These are phyloP conservation scores for Sanghuangporus baumii DNA, from an alignment of 1,284 basidiomycete genomes.

Conservation along the genomic window DNA sequence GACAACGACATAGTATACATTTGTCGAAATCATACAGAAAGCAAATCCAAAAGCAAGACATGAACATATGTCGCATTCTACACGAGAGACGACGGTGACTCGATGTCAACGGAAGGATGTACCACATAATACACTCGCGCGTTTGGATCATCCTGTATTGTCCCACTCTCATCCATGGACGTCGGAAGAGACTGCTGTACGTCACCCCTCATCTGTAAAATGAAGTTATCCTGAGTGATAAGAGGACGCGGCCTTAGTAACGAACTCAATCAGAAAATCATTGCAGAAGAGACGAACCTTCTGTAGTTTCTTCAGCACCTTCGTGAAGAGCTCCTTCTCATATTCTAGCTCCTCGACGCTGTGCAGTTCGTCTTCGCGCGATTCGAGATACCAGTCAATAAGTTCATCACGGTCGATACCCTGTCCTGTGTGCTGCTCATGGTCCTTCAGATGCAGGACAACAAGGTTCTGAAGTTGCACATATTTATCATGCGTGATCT, in stretches of 20 bases:
- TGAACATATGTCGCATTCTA: slow-evolving; percentile 2
- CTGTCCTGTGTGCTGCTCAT: slow-evolving; percentile 71
- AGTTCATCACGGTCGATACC: slow-evolving; percentile 88
- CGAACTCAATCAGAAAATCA: not conserved
- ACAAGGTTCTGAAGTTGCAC: slow-evolving; percentile 87
- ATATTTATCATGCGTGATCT: slow-evolving; percentile 95
- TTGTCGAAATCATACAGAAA: not conserved
- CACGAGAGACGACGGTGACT: slow-evolving; percentile 35
- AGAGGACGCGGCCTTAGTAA: slow-evolving; percentile 7
- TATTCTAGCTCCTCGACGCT: slow-evolving; percentile 88
- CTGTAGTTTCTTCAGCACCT: slow-evolving; percentile 85
- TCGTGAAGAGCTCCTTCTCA: slow-evolving; percentile 86
- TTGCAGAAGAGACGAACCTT: slow-evolving; percentile 52
- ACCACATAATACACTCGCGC: slow-evolving; percentile 75
- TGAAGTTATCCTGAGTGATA: slow-evolving; percentile 67
- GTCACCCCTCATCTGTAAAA: slow-evolving; percentile 80
- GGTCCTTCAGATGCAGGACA: slow-evolving; percentile 75
- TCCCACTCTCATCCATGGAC: slow-evolving; percentile 48
- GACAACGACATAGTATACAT: not conserved
- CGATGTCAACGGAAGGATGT: slow-evolving; percentile 74
- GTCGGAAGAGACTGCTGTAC: slow-evolving; percentile 70
- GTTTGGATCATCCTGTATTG: slow-evolving; percentile 46
- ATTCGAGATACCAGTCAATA: slow-evolving; percentile 95
- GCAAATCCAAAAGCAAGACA: not conserved
- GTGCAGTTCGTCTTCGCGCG: slow-evolving; percentile 79